Base-by-base conservation (phyloP, 192 early-diverging fungal species). In the Entophlyctis luteolus region DNA sequence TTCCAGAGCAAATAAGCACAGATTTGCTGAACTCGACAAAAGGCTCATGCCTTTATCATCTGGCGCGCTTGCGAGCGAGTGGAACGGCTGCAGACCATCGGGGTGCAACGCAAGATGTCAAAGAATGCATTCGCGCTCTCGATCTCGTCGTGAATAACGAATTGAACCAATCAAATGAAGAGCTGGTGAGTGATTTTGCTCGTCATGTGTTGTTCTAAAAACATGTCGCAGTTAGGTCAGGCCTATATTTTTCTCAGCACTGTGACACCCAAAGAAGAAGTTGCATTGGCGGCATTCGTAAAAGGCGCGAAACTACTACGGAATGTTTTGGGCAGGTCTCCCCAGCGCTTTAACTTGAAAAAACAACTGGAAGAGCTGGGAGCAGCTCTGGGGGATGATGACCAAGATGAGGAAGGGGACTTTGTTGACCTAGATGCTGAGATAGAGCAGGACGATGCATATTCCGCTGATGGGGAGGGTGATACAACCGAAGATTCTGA, bases 171-270 rank as follows among this genome's bases (percentile, higher is more conserved):
- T 16, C 16, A 32, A 63, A 63, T 32, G 23, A 63, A 27, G 60
- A 63, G 46, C 16, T 59, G 38, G 58, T 59, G 16, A 18, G 25
- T 14, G n/a, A 4, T 14, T 47, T n/a, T n/a, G n/a, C n/a, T n/a
- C n/a, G n/a, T n/a, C n/a, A n/a, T n/a, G n/a, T n/a, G n/a, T n/a
- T n/a, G n/a, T n/a, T n/a, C n/a, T n/a, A n/a, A n/a, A n/a, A n/a
- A n/a, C 18, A 22, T n/a, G 42, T n/a, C 2, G 18, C 2, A 63
- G 60, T 18, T 33, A 29, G 60, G 60, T 14, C 60, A 63, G 36
- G 42, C 60, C 22, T 63, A 49, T 34, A 8, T 63, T 16, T 63
- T 63, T 5, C 31, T 63, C 16, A 63, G 60, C 36, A 63, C 60
- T 18, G 60, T 49, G 18, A 49, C 60, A 18, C 46, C 60, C 12